Evolutionary conservation across 169 alveolate genomes (phyloP).

Genomic region (Plasmodium blacklocki): DNA sequence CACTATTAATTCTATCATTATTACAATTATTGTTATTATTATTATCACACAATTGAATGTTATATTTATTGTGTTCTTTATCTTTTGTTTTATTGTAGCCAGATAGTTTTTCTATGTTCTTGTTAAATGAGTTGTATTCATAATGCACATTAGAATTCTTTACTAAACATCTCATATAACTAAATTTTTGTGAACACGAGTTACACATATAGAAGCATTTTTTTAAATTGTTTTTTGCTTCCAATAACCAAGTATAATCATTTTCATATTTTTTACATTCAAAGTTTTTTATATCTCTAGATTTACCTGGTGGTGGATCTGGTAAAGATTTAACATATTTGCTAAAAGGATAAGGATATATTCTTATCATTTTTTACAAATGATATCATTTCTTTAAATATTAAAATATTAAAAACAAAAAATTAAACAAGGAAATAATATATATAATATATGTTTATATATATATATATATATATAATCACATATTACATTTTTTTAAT

Average conservation of each 20-base stretch:
- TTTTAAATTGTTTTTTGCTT: conserved; percentile 57
- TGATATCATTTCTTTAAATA: conserved; percentile 37
- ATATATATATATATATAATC: not conserved
- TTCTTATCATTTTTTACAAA: conserved; percentile 61
- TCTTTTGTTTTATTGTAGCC: conserved; percentile 1
- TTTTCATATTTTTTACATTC: conserved; percentile 61
- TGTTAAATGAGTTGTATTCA: conserved; percentile 37
- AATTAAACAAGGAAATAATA: conserved; percentile 3
- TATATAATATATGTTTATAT: conserved; percentile 2
- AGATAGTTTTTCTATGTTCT: not conserved
- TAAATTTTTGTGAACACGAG: conserved; percentile 38
- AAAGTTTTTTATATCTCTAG: conserved; percentile 57
- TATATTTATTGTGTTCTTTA: not conserved
- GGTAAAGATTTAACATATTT: conserved; percentile 69
- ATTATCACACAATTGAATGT: conserved; percentile 14
- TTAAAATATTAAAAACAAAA: conserved; percentile 37
- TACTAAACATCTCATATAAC: conserved; percentile 59
- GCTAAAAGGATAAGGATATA: conserved; percentile 72
- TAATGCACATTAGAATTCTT: conserved; percentile 57
- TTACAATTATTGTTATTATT: conserved; percentile 16
- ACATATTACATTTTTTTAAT: not conserved
- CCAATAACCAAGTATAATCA: conserved; percentile 61
- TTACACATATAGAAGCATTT: conserved; percentile 66
- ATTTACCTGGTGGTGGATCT: conserved; percentile 73
- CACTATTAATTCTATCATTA: conserved; percentile 17